Conservation (phyloP, 1,139 yeast genomes). For the Diutina scorzettiae region DNA sequence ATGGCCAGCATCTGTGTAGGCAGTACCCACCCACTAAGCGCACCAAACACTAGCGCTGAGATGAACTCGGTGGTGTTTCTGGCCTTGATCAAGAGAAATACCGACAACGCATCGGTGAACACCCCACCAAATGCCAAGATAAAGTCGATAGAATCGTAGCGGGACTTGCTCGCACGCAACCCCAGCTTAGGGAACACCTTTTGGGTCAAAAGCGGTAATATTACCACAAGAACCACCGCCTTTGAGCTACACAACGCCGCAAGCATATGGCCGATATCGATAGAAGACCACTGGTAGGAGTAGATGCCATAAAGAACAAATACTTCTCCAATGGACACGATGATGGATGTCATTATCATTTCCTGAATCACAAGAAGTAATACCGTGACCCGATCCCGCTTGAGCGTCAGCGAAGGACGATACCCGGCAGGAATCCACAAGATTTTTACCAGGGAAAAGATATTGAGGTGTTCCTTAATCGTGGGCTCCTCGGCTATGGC, state of each 20-base stretch:
- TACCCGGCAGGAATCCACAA: conserved; percentile 27
- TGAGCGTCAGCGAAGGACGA: conserved; percentile 10
- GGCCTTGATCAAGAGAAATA: conserved; percentile 14
- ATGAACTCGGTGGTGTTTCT: conserved; percentile 8
- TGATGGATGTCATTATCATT: conserved; percentile 25
- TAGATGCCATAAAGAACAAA: conserved; percentile 47
- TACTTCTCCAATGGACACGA: conserved; percentile 30
- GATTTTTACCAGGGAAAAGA: conserved; percentile 37
- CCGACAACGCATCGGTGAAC: conserved; percentile 30
- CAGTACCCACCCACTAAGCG: conserved; percentile 29
- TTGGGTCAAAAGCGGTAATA: conserved; percentile 24
- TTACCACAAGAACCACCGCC: conserved; percentile 21
- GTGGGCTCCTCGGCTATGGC: neutral
- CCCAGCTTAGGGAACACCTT: conserved; percentile 17
- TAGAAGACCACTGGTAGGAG: conserved; percentile 47
- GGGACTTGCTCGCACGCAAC: conserved; percentile 23
- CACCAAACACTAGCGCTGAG: conserved; percentile 17
- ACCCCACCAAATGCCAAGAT: conserved; percentile 14
- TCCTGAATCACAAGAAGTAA: conserved; percentile 37
- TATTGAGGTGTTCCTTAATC: conserved; percentile 10
- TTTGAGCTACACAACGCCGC: conserved; percentile 39
- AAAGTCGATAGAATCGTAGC: conserved; percentile 47
- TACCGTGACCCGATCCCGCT: conserved; percentile 21
- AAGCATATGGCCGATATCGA: conserved; percentile 46
- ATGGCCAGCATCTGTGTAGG: conserved; percentile 41